Conservation (phyloP, 1,284 basidiomycete genomes). For the Cryptococcus sp. region DNA sequence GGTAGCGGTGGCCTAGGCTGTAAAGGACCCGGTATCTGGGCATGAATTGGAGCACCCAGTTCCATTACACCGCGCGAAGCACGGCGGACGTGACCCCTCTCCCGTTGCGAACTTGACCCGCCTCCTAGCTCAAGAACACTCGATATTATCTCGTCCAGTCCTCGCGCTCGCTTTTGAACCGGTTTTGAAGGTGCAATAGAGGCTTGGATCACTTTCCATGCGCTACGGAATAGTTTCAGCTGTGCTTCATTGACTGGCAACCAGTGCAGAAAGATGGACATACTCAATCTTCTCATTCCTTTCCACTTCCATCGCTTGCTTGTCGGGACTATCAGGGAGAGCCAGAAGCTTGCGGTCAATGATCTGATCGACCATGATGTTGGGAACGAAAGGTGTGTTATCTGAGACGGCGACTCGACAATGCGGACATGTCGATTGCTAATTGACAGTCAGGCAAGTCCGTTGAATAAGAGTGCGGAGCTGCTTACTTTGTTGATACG, state of each 20-base stretch:
- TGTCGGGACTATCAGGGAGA: slow-evolving; percentile 27
- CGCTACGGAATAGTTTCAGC: slow-evolving; percentile 10
- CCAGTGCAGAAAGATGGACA: slow-evolving; percentile 7
- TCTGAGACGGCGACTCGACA: slow-evolving; percentile 28
- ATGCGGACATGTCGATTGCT: slow-evolving; percentile 39
- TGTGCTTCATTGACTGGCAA: not conserved
- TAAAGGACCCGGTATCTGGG: too few species aligned
- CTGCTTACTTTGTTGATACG: slow-evolving; percentile 28
- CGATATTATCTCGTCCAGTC: slow-evolving; percentile 25
- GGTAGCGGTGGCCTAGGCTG: too few species aligned
- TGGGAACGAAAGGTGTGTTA: slow-evolving; percentile 30
- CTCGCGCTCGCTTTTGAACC: slow-evolving; percentile 12
- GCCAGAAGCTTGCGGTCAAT: slow-evolving; percentile 34
- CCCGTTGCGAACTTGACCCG: not conserved
- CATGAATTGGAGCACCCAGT: slow-evolving; percentile 29
- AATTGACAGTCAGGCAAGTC: not conserved
- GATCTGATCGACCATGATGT: slow-evolving; percentile 42
- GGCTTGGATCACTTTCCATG: slow-evolving; percentile 31
- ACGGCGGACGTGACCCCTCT: slow-evolving; percentile 22
- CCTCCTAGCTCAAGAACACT: slow-evolving; percentile 18
- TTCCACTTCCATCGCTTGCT: slow-evolving; percentile 33
- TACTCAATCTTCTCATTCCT: slow-evolving; percentile 35
- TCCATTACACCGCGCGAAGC: slow-evolving; percentile 31
- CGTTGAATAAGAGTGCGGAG: not conserved
- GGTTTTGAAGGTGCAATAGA: slow-evolving; percentile 7